Evolutionary conservation across 2,329 filamentous ascomycete species (phyloP).

Genomic region (Acarospora socialis): DNA sequence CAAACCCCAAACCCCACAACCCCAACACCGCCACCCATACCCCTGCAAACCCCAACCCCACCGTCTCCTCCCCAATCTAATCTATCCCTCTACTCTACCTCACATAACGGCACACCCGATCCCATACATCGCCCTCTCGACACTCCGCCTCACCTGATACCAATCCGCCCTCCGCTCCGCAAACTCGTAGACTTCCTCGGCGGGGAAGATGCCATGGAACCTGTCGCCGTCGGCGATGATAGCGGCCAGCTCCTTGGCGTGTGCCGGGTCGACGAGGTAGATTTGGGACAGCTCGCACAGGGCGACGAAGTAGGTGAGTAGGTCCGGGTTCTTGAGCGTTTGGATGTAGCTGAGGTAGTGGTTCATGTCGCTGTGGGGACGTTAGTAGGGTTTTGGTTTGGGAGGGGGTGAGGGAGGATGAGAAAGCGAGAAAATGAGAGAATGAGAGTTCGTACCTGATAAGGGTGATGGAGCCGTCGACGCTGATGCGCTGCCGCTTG

Average conservation of each 20-base stretch:
- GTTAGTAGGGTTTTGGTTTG: not conserved
- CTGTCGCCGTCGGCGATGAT: slow-evolving; percentile 86
- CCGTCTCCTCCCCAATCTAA: too few species aligned
- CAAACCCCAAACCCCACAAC: too few species aligned
- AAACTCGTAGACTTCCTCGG: slow-evolving; percentile 96
- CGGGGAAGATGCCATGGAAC: slow-evolving; percentile 82
- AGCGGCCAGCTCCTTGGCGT: slow-evolving; percentile 87
- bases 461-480: slow-evolving; percentile 76
- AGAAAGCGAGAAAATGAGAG: slow-evolving; percentile 2
- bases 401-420: not conserved
- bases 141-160: slow-evolving; percentile 75
- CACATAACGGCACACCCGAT: slow-evolving; percentile 80
- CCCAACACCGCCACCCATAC: too few species aligned
- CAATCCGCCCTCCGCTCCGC: slow-evolving; percentile 88
- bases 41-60: too few species aligned
- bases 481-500: slow-evolving; percentile 85
- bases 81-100: too few species aligned
- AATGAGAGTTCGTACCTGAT: slow-evolving; percentile 43
- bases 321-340: slow-evolving; percentile 65
- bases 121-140: slow-evolving; percentile 95
- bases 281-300: slow-evolving; percentile 88
- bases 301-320: slow-evolving; percentile 81
- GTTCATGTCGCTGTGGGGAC: slow-evolving; percentile 68
- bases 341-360: slow-evolving; percentile 77
- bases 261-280: slow-evolving; percentile 72